Evolutionary conservation across 164 flowering plant species (phyloP), one percentile per base, ranked within the genome.

Genomic region (Tinospora cordifolia): DNA sequence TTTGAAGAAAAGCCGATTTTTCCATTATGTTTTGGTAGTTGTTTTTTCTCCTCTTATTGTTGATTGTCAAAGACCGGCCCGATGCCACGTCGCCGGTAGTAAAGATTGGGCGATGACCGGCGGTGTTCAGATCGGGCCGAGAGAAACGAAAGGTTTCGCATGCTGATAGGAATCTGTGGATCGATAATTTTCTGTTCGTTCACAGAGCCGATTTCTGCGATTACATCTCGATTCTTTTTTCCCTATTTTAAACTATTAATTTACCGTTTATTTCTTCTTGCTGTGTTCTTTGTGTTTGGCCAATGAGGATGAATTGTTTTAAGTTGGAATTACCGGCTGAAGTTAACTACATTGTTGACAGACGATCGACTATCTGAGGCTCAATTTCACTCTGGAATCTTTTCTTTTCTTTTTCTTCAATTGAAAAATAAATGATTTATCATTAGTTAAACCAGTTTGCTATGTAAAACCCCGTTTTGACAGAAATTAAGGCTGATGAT

Each of bases 141-240:
- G 59, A 51, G 59, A 51, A 7, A 84, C 22, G 34, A 65, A 84
- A 40, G 46, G 41, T 79, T 84, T 86, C 82, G 86, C 81, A 80
- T 77, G 0, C 65, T 86, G 86, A 86, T 84, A 86, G 89, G 89
- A 84, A 86, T 66, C 89, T 83, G 85, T 81, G 84, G 76, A 78
- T 49, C 66, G 60, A 69, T 0, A 51, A 51, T 67, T 34, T 54
- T 25, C 73, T 21, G 39, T 73, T 72, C 82, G 40, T 81, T 74
- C 70, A 79, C 79, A 74, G 89, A 80, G 89, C 89, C 89, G 87
- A 21, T 84, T 83, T 69, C 0, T 80, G 89, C 84, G 86, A 86
- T 84, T 78, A 86, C 84, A 86, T 78, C 75, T 72, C 25, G 0
- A 5, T 2, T 13, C 19, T 71, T 36, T 15, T 60, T 4, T 40